Evolutionary conservation across 257 asterid genomes (phyloP).

Genomic region (Nicotiana benthamiana): DNA sequence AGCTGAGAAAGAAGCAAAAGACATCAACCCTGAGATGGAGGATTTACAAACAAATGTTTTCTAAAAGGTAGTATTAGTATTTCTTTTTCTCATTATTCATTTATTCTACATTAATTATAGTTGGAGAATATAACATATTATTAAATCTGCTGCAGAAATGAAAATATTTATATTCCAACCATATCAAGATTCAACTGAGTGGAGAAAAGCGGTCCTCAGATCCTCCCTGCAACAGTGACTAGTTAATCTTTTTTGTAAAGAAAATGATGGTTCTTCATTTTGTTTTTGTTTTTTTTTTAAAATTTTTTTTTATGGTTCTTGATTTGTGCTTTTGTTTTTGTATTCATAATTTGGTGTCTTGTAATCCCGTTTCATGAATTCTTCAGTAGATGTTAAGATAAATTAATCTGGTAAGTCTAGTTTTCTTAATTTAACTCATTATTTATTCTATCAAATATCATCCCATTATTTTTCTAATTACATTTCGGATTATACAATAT

Average conservation of each 20-base stretch:
- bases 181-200: neutral
- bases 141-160: neutral
- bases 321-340: neutral
- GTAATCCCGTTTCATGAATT: neutral
- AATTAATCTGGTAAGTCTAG: neutral
- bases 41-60: conserved; percentile 82
- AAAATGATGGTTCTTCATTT: neutral
- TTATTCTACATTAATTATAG: neutral
- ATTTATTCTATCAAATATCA: neutral
- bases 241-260: neutral
- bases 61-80: conserved; percentile 19
- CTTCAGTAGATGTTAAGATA: neutral
- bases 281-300: neutral
- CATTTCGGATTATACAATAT: neutral
- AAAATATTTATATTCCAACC: neutral
- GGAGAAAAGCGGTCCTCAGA: neutral
- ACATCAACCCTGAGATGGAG: conserved; percentile 52
- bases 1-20: conserved; percentile 35
- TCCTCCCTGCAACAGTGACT: neutral
- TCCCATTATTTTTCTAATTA: neutral
- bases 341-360: neutral
- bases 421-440: neutral
- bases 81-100: neutral
- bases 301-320: neutral
- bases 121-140: neutral